These are phyloP conservation scores for Amanita pallidorosea DNA, from an alignment of 768 basidiomycete species.

Conservation along the genomic window DNA sequence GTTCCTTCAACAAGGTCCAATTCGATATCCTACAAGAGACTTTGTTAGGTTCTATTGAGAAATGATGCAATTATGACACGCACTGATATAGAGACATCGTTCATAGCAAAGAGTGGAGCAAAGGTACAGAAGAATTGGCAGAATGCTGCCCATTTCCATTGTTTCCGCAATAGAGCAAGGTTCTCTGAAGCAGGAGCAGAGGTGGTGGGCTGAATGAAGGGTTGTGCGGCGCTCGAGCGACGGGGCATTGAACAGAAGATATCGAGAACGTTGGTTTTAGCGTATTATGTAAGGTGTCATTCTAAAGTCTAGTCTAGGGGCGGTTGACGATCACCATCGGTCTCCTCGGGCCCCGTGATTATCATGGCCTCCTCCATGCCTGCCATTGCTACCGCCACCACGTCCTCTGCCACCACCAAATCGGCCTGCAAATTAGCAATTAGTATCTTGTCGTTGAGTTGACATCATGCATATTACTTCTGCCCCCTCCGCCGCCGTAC, in stretches of 20 bases:
- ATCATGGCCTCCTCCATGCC: slow-evolving; percentile 28
- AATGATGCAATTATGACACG: slow-evolving; percentile 13
- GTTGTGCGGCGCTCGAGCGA: slow-evolving; percentile 29
- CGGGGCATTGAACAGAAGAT: slow-evolving; percentile 35
- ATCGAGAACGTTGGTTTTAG: not conserved
- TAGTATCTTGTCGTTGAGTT: not conserved
- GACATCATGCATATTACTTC: slow-evolving; percentile 33
- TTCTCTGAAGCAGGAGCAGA: slow-evolving; percentile 19
- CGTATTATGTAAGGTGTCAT: slow-evolving; percentile 13
- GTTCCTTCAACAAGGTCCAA: slow-evolving; percentile 58
- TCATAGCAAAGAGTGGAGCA: slow-evolving; percentile 56
- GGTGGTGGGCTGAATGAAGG: slow-evolving; percentile 8
- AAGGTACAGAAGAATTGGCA: slow-evolving; percentile 88
- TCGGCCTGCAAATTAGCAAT: slow-evolving; percentile 15
- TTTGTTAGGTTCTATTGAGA: slow-evolving; percentile 5
- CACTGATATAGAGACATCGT: slow-evolving; percentile 61
- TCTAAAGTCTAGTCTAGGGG: slow-evolving; percentile 11
- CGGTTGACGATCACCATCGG: slow-evolving; percentile 17
- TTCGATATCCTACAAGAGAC: slow-evolving; percentile 55
- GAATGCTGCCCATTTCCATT: slow-evolving; percentile 93
- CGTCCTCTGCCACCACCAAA: slow-evolving; percentile 31
- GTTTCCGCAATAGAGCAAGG: slow-evolving; percentile 49
- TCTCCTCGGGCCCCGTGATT: slow-evolving; percentile 24
- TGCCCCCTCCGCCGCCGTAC: slow-evolving; percentile 74
- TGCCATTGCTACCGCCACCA: slow-evolving; percentile 33